Conservation (phyloP, 805 yeast species). For the Metschnikowia kofuensis region DNA sequence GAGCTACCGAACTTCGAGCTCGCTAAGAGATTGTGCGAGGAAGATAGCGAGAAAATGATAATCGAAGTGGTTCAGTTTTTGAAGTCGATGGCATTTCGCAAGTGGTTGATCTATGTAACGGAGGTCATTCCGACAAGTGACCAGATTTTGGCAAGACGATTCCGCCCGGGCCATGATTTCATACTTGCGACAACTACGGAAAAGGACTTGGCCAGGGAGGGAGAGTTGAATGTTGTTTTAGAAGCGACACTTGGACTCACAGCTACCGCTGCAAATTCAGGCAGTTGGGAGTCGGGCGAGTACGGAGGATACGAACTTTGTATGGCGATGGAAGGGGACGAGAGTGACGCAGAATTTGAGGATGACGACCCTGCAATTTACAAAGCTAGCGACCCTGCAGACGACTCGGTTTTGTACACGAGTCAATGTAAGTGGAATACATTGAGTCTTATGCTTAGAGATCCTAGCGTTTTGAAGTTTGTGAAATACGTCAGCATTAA, state of each 20-base stretch:
- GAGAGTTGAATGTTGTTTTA: conserved; percentile 44
- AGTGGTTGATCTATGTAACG: conserved; percentile 67
- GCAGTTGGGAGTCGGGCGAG: conserved; percentile 87
- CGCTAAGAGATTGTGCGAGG: conserved; percentile 15
- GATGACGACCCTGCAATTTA: conserved; percentile 87
- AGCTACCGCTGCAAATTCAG: conserved; percentile 52
- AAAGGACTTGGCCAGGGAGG: conserved; percentile 32
- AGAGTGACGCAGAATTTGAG: conserved; percentile 44
- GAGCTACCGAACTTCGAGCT: conserved; percentile 57
- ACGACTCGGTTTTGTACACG: conserved; percentile 74
- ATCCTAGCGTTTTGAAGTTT: conserved; percentile 83
- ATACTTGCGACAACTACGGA: conserved; percentile 76
- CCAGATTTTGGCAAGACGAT: conserved; percentile 73
- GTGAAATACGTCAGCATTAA: conserved; percentile 85
- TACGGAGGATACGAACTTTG: conserved; percentile 92
- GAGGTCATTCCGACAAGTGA: conserved; percentile 60
- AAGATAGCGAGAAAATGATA: conserved; percentile 39
- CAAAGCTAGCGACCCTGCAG: conserved; percentile 49
- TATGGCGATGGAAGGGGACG: conserved; percentile 60
- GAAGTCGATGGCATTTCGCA: conserved; percentile 58
- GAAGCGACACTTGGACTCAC: conserved; percentile 85
- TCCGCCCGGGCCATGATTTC: conserved; percentile 93
- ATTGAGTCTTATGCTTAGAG: conserved; percentile 73
- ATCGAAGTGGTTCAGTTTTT: conserved; percentile 57
- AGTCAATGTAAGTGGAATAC: conserved; percentile 83